Evolutionary conservation across 208 protist species (phyloP).

Genomic region (Wallacemonas collosoma): DNA sequence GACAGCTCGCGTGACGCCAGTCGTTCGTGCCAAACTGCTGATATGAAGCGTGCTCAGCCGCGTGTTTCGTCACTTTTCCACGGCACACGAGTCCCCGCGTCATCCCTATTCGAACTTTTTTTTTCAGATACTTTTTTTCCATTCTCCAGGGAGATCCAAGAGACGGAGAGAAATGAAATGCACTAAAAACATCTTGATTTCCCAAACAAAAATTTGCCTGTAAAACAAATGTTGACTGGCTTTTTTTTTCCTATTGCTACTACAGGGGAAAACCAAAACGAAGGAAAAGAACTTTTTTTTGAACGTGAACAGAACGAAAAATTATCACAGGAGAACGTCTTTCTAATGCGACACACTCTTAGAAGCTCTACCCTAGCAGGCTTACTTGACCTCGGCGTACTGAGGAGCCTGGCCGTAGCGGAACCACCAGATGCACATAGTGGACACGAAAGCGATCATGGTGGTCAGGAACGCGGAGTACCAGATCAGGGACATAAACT

Average conservation of each 20-base stretch:
- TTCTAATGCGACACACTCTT: conserved; percentile 9
- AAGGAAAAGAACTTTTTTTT: conserved; percentile 20
- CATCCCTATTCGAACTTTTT: neutral
- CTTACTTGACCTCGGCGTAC: conserved; percentile 84
- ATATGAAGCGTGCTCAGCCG: too few species aligned
- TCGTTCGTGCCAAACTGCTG: too few species aligned
- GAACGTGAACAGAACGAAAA: conserved; percentile 5
- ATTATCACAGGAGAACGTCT: conserved; percentile 1
- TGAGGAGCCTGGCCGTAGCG: conserved; percentile 85
- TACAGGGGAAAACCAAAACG: conserved; percentile 13
- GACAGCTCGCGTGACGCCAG: too few species aligned
- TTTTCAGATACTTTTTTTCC: neutral
- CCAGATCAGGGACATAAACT: conserved; percentile 91
- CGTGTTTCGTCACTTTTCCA: too few species aligned
- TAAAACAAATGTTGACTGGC: neutral
- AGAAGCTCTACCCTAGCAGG: conserved; percentile 9
- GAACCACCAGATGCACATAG: conserved; percentile 81
- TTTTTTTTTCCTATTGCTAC: conserved; percentile 19
- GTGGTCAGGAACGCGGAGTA: conserved; percentile 72
- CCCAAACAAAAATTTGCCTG: conserved; percentile 15
- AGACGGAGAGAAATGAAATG: conserved; percentile 2
- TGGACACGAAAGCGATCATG: conserved; percentile 64
- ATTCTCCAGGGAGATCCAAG: neutral
- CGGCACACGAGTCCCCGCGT: neutral
- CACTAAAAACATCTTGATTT: conserved; percentile 16